Base-by-base conservation (phyloP, 2,329 filamentous ascomycete species). In the Aciculosporium take region DNA sequence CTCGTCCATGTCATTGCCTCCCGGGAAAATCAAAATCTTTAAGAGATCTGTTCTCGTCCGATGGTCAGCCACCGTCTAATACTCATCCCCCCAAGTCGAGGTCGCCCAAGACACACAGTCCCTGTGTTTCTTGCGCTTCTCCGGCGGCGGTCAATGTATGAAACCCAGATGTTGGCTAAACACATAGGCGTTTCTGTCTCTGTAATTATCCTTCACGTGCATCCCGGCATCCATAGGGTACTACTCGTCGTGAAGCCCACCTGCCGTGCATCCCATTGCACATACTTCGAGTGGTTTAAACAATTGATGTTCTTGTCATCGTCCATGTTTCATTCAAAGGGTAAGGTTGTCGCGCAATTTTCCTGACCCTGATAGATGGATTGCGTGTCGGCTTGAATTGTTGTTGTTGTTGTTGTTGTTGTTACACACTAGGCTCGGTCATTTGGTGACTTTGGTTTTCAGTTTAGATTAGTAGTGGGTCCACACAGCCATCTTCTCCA, bases 151-250 rank as follows among this genome's bases (percentile, higher is more conserved):
- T 32, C 71, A 68, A 68, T 79, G 75, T 81, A 44, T 66, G 60
- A 53, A 79, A 73, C 17, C 78, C 67, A 7, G 71, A 77, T 6
- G 63, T 52, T 2, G 53, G 53, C 45, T 74, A 63, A 3, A 51
- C 3, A 65, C 53, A 54, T 82, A 74, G 0, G 75, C 79, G 52
- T 87, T 87, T 59, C 80, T 64, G n/a, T 63, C 56, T 2, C 54
- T 54, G 54, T 76, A 79, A 53, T 76, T 71, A 42, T 79, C 72
- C 53, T 84, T 78, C 30, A 77, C 71, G 12, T 71, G 68, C 72
- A 86, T 85, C 82, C 71, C 10, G 71, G 68, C 72, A 86, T 85
- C 82, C 82, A 87, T 2, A 81, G 78, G 41, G 65, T 66, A 4
- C 54, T 56, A 7, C 59, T 60, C 2, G 62, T 62, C 0, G 78